phyloP scores from a whole-genome alignment of 169 alveolate genomes.

The Eimeria necatrix region DNA sequence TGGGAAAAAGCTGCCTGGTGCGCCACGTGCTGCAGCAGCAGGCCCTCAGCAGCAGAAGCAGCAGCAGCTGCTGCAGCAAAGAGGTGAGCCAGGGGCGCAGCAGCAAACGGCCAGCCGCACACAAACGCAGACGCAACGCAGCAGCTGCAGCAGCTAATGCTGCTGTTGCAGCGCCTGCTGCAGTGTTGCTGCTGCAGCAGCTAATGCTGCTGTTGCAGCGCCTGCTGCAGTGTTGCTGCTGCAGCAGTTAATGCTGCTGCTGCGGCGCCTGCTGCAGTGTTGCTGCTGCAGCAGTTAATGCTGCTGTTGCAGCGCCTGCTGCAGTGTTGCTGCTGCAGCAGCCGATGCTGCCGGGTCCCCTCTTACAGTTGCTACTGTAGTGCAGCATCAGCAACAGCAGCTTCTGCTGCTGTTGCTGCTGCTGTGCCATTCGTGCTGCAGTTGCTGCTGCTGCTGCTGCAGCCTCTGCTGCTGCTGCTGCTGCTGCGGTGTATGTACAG shows the following conservation, averaged over 20 bases:
- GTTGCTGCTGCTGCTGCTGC: neutral
- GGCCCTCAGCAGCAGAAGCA: neutral
- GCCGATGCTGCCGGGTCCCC: too few species aligned
- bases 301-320: too few species aligned
- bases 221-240: too few species aligned
- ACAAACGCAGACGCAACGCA: neutral
- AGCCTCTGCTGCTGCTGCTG: too few species aligned
- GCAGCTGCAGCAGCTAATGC: neutral
- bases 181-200: neutral
- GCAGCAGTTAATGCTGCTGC: too few species aligned
- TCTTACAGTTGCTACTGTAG: too few species aligned
- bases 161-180: neutral
- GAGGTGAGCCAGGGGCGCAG: neutral
- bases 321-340: too few species aligned
- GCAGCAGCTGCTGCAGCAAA: neutral
- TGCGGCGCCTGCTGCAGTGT: too few species aligned
- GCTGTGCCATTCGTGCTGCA: neutral
- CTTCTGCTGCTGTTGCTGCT: too few species aligned
- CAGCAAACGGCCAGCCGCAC: neutral
- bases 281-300: too few species aligned
- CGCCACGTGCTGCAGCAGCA: slow-evolving; percentile 26
- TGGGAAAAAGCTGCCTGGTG: slow-evolving; percentile 60
- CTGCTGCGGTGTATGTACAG: neutral
- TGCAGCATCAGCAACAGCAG: too few species aligned
- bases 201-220: neutral